Evolutionary conservation across 305 asterid genomes (phyloP).

Genomic region (Caryopteris hybrid): DNA sequence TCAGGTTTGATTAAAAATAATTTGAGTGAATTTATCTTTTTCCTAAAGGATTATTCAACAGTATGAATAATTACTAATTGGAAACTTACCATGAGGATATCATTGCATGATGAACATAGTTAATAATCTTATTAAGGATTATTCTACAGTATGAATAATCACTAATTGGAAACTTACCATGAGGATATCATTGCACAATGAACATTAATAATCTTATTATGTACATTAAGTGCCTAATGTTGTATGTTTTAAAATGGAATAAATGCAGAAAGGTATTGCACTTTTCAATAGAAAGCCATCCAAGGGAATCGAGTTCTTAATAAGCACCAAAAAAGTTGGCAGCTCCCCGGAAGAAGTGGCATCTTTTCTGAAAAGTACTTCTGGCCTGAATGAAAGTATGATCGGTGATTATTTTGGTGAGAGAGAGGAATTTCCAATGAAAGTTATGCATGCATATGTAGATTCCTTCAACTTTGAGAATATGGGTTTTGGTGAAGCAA

Average conservation of each 20-base stretch:
- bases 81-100: constrained; percentile 1
- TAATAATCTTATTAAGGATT: neutral
- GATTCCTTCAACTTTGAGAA: constrained; percentile 89
- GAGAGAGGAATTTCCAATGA: constrained; percentile 90
- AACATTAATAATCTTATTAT: neutral
- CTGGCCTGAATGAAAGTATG: constrained; percentile 87
- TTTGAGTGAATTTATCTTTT: constrained; percentile 4
- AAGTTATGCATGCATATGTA: constrained; percentile 99
- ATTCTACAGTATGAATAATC: constrained; percentile 3
- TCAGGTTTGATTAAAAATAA: constrained; percentile 60
- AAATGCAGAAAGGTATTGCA: constrained; percentile 90
- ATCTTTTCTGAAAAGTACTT: constrained; percentile 72
- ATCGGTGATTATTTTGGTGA: constrained; percentile 98
- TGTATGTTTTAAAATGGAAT: constrained; percentile 20
- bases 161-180: neutral
- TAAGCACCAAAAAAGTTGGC: constrained; percentile 72
- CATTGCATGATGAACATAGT: constrained; percentile 12
- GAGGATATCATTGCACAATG: constrained; percentile 11
- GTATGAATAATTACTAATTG: constrained; percentile 3
- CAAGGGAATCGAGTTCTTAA: constrained; percentile 88
- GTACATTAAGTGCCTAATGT: neutral
- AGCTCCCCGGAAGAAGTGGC: constrained; percentile 94
- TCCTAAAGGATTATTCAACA: neutral
- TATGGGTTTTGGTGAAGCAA: constrained; percentile 95
- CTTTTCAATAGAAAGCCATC: constrained; percentile 94